phyloP scores from a whole-genome alignment of 805 yeast genomes.

The Saturnispora bothae region DNA sequence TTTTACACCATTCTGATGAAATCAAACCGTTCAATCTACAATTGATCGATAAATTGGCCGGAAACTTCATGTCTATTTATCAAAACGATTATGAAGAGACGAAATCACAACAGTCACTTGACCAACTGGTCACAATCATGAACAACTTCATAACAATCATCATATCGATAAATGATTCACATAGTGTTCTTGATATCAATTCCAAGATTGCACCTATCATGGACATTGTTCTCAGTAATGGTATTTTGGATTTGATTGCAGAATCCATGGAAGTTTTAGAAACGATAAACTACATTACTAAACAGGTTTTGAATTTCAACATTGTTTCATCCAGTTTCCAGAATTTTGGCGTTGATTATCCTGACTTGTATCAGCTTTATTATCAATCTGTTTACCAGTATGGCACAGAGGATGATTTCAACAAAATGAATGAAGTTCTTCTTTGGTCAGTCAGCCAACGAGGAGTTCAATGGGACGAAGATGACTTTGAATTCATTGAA shows the following conservation, averaged over 20 bases:
- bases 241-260: conserved; percentile 61
- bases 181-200: conserved; percentile 41
- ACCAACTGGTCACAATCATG: conserved; percentile 73
- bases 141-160: conserved; percentile 77
- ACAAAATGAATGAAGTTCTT: conserved; percentile 17
- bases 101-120: conserved; percentile 33
- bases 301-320: conserved; percentile 26
- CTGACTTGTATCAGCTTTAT: conserved; percentile 37
- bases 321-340: conserved; percentile 35
- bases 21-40: conserved; percentile 85
- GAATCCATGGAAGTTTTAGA: conserved; percentile 66
- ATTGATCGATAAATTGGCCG: conserved; percentile 47
- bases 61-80: conserved; percentile 59
- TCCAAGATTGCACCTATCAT: conserved; percentile 61
- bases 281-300: conserved; percentile 55
- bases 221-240: conserved; percentile 52
- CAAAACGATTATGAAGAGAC: conserved; percentile 25
- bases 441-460: conserved; percentile 12
- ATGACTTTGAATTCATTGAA: conserved; percentile 17
- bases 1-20: conserved; percentile 74
- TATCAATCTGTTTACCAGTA: conserved; percentile 37
- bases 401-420: conserved; percentile 25
- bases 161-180: conserved; percentile 64
- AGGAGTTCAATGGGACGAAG: conserved; percentile 13
- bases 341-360: conserved; percentile 42